phyloP scores from a whole-genome alignment of 1,139 yeast species.

The Casaregolazyma lundiana region DNA sequence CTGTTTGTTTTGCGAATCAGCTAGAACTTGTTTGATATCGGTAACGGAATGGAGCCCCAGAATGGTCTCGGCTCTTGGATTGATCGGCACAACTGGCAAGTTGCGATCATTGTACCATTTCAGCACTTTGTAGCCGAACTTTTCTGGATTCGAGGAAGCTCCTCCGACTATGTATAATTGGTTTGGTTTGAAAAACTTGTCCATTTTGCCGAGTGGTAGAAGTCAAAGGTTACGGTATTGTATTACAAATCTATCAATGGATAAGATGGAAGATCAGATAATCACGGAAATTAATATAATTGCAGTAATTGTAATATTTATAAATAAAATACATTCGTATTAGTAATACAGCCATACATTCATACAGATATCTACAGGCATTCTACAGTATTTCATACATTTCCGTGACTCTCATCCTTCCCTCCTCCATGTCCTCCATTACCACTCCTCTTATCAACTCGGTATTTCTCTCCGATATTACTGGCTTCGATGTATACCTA shows the following conservation, averaged over 20 bases:
- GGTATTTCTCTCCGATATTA: constrained; percentile 22
- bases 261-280: neutral
- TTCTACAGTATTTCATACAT: too few relatives aligned
- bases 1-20: constrained; percentile 24
- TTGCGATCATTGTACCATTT: constrained; percentile 60
- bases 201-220: constrained; percentile 25
- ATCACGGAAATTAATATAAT: too few relatives aligned
- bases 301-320: too few relatives aligned
- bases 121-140: constrained; percentile 68
- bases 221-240: too few relatives aligned
- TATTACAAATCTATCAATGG: too few relatives aligned
- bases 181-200: constrained; percentile 46
- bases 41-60: constrained; percentile 42
- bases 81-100: constrained; percentile 63
- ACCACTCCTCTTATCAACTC: constrained; percentile 30
- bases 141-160: constrained; percentile 59
- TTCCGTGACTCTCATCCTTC: too few relatives aligned
- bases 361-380: neutral
- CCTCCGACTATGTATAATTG: constrained; percentile 67
- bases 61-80: constrained; percentile 49
- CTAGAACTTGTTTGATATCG: constrained; percentile 37
- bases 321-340: neutral
- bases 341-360: neutral
- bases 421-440: constrained; percentile 14
- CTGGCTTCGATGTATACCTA: constrained; percentile 48